Evolutionary conservation across 1,139 yeast genomes (phyloP).

Genomic region (Lodderomyces theae): DNA sequence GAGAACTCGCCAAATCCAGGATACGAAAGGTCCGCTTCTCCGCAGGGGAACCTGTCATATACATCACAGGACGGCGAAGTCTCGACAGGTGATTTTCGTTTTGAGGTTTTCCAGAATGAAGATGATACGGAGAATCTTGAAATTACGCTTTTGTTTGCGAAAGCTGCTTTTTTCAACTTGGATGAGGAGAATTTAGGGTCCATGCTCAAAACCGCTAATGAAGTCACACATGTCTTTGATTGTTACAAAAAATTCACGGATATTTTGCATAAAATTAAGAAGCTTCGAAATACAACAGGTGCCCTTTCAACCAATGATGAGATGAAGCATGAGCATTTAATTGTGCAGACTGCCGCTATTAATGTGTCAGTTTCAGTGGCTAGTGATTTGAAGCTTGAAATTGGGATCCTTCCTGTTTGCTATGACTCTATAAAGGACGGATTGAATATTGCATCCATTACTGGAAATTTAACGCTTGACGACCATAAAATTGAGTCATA

Average conservation of each 20-base stretch:
- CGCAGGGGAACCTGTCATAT: slow-evolving; percentile 10
- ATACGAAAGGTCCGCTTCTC: slow-evolving; percentile 8
- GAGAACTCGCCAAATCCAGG: slow-evolving; percentile 11
- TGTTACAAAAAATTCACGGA: slow-evolving; percentile 9
- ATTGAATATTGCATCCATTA: slow-evolving; percentile 30
- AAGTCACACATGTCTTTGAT: slow-evolving; percentile 11
- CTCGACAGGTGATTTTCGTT: slow-evolving; percentile 47
- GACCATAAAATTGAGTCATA: slow-evolving; percentile 13
- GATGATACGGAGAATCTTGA: slow-evolving; percentile 27
- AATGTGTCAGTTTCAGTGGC: slow-evolving; percentile 16
- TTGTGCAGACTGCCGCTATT: slow-evolving; percentile 36
- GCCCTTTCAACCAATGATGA: neutral
- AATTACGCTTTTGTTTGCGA: slow-evolving; percentile 46
- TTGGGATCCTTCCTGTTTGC: slow-evolving; percentile 36
- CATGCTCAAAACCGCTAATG: slow-evolving; percentile 16
- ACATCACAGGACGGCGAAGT: slow-evolving; percentile 9
- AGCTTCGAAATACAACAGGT: neutral
- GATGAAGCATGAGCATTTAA: slow-evolving; percentile 12
- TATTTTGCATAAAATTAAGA: slow-evolving; percentile 14
- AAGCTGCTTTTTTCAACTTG: slow-evolving; percentile 34
- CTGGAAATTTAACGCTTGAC: slow-evolving; percentile 17
- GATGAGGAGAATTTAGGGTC: slow-evolving; percentile 21
- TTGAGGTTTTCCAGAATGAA: slow-evolving; percentile 41
- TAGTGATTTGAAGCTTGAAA: slow-evolving; percentile 15
- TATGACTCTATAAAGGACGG: slow-evolving; percentile 30